Conservation (phyloP, 1,139 yeast genomes). For the Lodderomyces jiufengensis region DNA sequence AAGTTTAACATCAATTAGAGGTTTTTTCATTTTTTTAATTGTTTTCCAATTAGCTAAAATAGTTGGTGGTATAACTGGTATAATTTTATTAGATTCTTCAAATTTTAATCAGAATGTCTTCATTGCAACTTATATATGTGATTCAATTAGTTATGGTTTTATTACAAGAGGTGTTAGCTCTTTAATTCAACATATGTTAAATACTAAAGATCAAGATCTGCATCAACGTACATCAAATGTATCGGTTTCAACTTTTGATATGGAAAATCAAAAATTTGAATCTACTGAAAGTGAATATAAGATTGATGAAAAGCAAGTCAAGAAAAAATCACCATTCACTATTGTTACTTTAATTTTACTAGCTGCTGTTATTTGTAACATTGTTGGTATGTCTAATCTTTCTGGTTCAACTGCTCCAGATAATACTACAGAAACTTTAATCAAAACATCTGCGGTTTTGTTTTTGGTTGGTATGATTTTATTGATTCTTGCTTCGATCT, state of each 20-base stretch:
- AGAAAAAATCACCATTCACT: slow-evolving; percentile 9
- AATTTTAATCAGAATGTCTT: slow-evolving; percentile 9
- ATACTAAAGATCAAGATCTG: background rate
- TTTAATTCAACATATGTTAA: slow-evolving; percentile 10
- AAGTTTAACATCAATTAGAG: slow-evolving; percentile 5
- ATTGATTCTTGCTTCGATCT: slow-evolving; percentile 7
- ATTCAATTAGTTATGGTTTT: slow-evolving; percentile 13
- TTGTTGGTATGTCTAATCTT: slow-evolving; percentile 10
- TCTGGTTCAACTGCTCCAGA: background rate
- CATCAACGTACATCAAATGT: background rate
- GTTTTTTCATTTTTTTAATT: slow-evolving; percentile 7
- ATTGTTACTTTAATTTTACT: slow-evolving; percentile 10
- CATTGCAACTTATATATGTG: slow-evolving; percentile 14
- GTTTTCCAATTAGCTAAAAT: slow-evolving; percentile 11
- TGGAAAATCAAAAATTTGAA: background rate
- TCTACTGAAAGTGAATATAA: background rate
- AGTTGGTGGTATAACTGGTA: slow-evolving; percentile 11
- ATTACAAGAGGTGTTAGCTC: slow-evolving; percentile 10
- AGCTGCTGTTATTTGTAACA: slow-evolving; percentile 10
- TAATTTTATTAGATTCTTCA: slow-evolving; percentile 10
- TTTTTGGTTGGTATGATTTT: slow-evolving; percentile 10
- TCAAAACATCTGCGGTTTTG: slow-evolving; percentile 10
- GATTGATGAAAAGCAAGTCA: background rate
- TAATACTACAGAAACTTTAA: slow-evolving; percentile 3
- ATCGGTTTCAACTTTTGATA: background rate